Percentiles rank a stretch among this genome's conserved stretches.
phyloP scores from a whole-genome alignment of 176 grass and related monocot species.

The Aechmea fasciata region DNA sequence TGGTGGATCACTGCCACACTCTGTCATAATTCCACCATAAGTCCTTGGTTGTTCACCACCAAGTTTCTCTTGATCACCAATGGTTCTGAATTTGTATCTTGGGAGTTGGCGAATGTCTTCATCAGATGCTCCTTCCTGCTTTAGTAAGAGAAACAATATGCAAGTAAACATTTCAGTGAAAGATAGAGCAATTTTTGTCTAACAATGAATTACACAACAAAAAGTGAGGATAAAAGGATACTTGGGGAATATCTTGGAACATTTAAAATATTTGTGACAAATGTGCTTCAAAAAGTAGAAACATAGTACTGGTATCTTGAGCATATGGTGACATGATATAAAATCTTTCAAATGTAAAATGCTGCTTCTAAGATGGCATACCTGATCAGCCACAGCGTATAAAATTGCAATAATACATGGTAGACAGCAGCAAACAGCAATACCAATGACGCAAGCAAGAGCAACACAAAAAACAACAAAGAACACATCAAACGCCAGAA shows the following conservation, averaged over 20 bases:
- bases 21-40: slow-evolving; percentile 27
- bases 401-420: slow-evolving; percentile 48
- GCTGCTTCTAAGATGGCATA: slow-evolving; percentile 14
- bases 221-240: too few relatives aligned
- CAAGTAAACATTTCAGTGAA: slow-evolving; percentile 1
- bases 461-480: slow-evolving; percentile 40
- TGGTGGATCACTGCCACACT: slow-evolving; percentile 28
- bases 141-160: slow-evolving; percentile 8
- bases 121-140: slow-evolving; percentile 36
- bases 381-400: slow-evolving; percentile 41
- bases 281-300: too few relatives aligned
- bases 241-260: too few relatives aligned
- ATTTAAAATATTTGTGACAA: too few relatives aligned
- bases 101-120: slow-evolving; percentile 44
- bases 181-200: background rate
- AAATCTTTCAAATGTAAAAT: background rate
- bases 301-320: too few relatives aligned
- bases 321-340: too few relatives aligned
- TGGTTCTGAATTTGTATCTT: slow-evolving; percentile 29
- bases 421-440: slow-evolving; percentile 45
- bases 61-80: slow-evolving; percentile 12
- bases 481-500: slow-evolving; percentile 47
- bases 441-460: slow-evolving; percentile 33
- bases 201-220: background rate
- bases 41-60: background rate